These are phyloP conservation scores for Colletotrichum cuscutae DNA, from an alignment of 2,329 filamentous ascomycete genomes.

Conservation along the genomic window DNA sequence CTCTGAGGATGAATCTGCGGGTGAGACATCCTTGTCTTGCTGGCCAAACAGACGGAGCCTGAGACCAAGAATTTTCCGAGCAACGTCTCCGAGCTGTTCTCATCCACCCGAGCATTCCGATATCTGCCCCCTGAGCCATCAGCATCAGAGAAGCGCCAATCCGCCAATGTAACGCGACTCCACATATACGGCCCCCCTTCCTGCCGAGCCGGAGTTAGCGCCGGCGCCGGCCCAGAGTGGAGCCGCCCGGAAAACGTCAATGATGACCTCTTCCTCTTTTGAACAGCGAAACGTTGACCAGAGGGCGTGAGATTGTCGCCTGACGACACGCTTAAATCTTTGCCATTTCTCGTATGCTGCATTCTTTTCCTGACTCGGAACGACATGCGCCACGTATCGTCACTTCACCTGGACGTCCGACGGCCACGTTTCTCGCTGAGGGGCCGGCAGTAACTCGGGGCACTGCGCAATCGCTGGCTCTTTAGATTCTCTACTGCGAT, in stretches of 20 bases:
- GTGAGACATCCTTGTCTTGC: neutral
- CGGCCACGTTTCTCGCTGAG: too few relatives aligned
- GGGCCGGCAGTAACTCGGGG: too few relatives aligned
- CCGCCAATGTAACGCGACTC: neutral
- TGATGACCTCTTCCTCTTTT: neutral
- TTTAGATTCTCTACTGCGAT: neutral
- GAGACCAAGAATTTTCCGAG: neutral
- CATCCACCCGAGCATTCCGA: neutral
- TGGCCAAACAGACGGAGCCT: neutral
- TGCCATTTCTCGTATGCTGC: neutral
- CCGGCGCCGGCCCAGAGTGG: neutral
- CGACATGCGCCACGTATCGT: too few relatives aligned
- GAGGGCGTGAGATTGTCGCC: neutral
- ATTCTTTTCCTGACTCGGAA: neutral
- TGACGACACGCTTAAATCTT: neutral
- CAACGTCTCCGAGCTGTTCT: neutral
- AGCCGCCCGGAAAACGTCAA: neutral
- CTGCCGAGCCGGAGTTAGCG: neutral
- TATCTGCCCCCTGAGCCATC: neutral
- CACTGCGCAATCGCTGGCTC: neutral
- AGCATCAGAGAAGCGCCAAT: neutral
- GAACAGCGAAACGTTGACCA: neutral
- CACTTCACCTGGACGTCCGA: too few relatives aligned
- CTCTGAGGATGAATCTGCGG: neutral
- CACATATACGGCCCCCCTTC: neutral